A percentile compares a stretch with the other conserved stretches of the same genome.
Conservation (phyloP, 805 yeast species). For the Metschnikowia cerradonensis region DNA sequence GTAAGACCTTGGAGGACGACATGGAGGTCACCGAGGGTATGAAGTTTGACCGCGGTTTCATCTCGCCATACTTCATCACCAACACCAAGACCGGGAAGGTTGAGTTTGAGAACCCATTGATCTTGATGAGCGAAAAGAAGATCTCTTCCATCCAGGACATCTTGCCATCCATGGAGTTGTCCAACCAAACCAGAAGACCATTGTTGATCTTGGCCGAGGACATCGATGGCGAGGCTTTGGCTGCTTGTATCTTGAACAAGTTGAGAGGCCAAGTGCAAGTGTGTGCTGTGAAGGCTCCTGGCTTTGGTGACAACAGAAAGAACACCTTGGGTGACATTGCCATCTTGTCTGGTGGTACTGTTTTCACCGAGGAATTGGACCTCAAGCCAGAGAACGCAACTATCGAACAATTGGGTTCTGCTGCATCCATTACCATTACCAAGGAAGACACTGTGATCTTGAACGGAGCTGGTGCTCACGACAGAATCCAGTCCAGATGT, state of each 20-base stretch:
- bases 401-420: slow-evolving; percentile 81
- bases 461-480: slow-evolving; percentile 89
- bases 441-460: slow-evolving; percentile 93
- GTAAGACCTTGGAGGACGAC: slow-evolving; percentile 94
- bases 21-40: slow-evolving; percentile 96
- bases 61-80: slow-evolving; percentile 94
- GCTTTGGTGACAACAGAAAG: slow-evolving; percentile 98
- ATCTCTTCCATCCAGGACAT: slow-evolving; percentile 86
- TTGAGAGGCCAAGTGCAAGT: slow-evolving; percentile 98
- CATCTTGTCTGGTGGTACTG: slow-evolving; percentile 90
- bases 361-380: slow-evolving; percentile 88
- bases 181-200: slow-evolving; percentile 92
- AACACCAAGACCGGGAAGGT: slow-evolving; percentile 90
- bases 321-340: slow-evolving; percentile 95
- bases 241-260: slow-evolving; percentile 96
- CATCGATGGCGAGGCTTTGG: slow-evolving; percentile 96
- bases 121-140: slow-evolving; percentile 89
- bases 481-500: slow-evolving; percentile 75
- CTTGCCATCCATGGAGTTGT: slow-evolving; percentile 86
- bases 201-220: slow-evolving; percentile 91
- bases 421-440: slow-evolving; percentile 87
- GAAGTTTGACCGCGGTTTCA: slow-evolving; percentile 96
- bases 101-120: slow-evolving; percentile 89
- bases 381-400: slow-evolving; percentile 94
- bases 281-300: slow-evolving; percentile 97